Percentiles rank a stretch among this genome's conserved stretches.
phyloP scores from a whole-genome alignment of 306 rosid genomes.

The Cucurbita moschata region DNA sequence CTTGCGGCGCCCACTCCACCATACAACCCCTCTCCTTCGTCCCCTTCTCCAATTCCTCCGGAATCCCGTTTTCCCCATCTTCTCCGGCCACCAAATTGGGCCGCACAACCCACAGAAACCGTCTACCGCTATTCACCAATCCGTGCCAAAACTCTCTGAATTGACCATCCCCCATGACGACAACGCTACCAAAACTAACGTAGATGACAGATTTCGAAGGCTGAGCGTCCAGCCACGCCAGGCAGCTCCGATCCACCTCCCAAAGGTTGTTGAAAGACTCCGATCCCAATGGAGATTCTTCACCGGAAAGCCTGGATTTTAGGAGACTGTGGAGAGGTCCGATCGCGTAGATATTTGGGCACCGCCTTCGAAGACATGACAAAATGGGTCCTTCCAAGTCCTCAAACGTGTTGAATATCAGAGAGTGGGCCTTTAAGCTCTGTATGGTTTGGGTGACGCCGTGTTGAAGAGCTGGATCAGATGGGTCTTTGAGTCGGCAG shows the following conservation, averaged over 20 bases:
- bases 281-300: neutral
- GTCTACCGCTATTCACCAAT: neutral
- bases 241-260: conserved; percentile 23
- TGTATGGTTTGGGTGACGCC: neutral
- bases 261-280: neutral
- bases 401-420: conserved; percentile 51
- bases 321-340: conserved; percentile 41
- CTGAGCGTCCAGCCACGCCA: conserved; percentile 42
- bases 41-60: conserved; percentile 5
- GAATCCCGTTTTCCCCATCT: neutral
- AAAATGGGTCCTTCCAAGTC: conserved; percentile 36
- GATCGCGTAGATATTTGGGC: conserved; percentile 22
- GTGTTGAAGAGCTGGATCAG: neutral
- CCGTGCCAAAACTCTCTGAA: conserved; percentile 47
- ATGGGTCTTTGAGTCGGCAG: neutral
- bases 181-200: conserved; percentile 37
- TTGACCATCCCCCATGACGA: neutral
- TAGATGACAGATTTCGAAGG: conserved; percentile 25
- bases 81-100: neutral
- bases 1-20: conserved; percentile 28
- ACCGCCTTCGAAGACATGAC: conserved; percentile 5
- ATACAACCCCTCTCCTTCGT: conserved; percentile 16
- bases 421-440: conserved; percentile 12
- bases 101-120: neutral
- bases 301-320: neutral